Evolutionary conservation across 345 rosid genomes (phyloP).

Genomic region (Aurinia saxatilis): DNA sequence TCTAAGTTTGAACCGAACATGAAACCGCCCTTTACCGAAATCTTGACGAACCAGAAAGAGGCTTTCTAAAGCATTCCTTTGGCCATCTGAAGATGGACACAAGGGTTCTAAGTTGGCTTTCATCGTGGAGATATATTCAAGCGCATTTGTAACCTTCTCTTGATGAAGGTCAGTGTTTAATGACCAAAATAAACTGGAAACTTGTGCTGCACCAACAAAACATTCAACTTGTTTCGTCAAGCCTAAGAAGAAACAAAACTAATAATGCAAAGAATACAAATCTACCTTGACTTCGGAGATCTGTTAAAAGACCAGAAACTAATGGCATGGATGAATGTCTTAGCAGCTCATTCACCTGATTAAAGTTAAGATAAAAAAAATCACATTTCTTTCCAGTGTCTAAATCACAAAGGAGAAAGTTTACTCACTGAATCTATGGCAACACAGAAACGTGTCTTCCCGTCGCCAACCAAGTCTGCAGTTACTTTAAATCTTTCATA

Average conservation of each 20-base stretch:
- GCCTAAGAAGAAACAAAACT: not conserved
- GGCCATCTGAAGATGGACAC: slow-evolving; percentile 34
- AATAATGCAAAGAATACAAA: slow-evolving; percentile 3
- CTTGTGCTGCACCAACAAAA: slow-evolving; percentile 42
- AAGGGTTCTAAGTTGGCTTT: slow-evolving; percentile 55
- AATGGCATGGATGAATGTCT: slow-evolving; percentile 55
- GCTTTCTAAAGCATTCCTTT: slow-evolving; percentile 39
- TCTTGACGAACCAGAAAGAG: slow-evolving; percentile 42
- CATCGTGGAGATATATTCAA: slow-evolving; percentile 76
- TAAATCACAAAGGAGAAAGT: not conserved
- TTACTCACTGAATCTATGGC: slow-evolving; percentile 76
- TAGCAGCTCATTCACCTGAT: slow-evolving; percentile 64
- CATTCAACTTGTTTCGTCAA: not conserved
- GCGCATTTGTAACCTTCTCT: slow-evolving; percentile 44
- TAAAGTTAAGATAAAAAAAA: slow-evolving; percentile 3
- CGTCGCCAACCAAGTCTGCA: slow-evolving; percentile 59
- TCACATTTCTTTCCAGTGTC: not conserved
- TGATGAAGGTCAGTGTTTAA: slow-evolving; percentile 75
- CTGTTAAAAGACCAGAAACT: slow-evolving; percentile 55
- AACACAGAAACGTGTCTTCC: slow-evolving; percentile 54
- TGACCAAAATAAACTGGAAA: slow-evolving; percentile 66
- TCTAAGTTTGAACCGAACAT: slow-evolving; percentile 67
- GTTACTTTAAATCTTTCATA: slow-evolving; percentile 2
- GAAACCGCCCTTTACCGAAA: slow-evolving; percentile 52
- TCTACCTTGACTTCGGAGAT: slow-evolving; percentile 76